phyloP scores from a whole-genome alignment of 148 eudicot species.

The Persicaria maculosa region DNA sequence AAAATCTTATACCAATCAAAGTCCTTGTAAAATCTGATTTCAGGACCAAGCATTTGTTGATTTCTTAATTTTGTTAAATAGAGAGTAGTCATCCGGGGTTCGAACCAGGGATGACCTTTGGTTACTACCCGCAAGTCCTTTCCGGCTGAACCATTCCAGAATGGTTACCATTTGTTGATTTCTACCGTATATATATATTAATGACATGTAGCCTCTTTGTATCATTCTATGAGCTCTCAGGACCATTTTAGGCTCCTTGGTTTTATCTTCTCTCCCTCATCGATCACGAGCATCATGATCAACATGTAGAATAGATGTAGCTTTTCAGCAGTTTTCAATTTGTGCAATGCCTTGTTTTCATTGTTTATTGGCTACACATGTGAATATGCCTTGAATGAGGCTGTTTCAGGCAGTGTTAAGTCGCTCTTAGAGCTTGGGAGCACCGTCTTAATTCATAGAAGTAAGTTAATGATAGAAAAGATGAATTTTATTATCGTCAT shows the following conservation, averaged over 20 bases:
- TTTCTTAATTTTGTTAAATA: not conserved
- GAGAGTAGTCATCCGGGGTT: too few species aligned
- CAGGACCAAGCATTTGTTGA: not conserved
- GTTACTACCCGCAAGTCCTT: too few species aligned
- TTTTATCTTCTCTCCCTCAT: not conserved
- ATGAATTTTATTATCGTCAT: not conserved
- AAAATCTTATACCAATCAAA: not conserved
- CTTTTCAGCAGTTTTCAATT: not conserved
- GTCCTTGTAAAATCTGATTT: not conserved
- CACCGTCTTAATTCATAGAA: constrained; percentile 68
- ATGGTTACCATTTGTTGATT: not conserved
- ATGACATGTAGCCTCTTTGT: not conserved
- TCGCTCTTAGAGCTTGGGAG: too few species aligned
- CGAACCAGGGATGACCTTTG: too few species aligned
- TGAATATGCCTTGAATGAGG: constrained; percentile 86
- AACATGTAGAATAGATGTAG: not conserved
- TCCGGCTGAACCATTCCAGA: too few species aligned
- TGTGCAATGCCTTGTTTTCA: not conserved
- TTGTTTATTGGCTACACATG: constrained; percentile 33
- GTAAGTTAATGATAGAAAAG: constrained; percentile 25
- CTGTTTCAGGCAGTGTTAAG: constrained; percentile 85
- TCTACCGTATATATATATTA: not conserved
- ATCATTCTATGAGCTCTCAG: not conserved
- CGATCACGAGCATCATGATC: not conserved
- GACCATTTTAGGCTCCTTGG: not conserved